Conservation (phyloP, 495 filamentous ascomycete genomes). For the Aspergillus homomorphus region DNA sequence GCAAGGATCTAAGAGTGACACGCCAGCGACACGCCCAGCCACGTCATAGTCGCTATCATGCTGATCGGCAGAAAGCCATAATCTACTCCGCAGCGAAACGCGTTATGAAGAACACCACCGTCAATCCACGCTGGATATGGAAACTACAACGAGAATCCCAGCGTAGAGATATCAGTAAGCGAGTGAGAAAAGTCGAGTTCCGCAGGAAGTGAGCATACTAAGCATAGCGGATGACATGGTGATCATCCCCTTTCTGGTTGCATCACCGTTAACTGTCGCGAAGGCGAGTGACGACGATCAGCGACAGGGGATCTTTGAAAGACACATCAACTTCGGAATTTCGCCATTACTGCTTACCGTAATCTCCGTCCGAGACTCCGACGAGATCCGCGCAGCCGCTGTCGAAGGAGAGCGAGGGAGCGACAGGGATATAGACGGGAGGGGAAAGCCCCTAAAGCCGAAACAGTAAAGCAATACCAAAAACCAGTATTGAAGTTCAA, state of each 20-base stretch:
- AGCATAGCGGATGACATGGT: neutral
- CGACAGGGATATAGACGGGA: too few relatives aligned
- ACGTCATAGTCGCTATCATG: neutral
- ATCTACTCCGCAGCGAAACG: neutral
- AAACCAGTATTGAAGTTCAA: too few relatives aligned
- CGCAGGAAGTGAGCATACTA: neutral
- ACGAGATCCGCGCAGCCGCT: neutral
- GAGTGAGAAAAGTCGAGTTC: neutral
- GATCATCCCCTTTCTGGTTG: neutral
- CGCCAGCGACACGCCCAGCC: neutral
- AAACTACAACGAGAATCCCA: conserved; percentile 14
- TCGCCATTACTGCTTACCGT: neutral
- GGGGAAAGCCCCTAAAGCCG: neutral
- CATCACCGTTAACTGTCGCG: neutral
- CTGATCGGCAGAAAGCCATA: neutral
- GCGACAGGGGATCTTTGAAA: neutral
- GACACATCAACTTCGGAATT: too few relatives aligned
- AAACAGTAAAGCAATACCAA: neutral
- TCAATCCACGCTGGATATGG: conserved; percentile 16
- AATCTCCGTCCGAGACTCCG: neutral
- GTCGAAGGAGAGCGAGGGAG: neutral
- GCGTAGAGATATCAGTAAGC: neutral
- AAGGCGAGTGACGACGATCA: neutral
- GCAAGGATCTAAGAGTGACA: neutral
- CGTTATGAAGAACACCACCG: neutral